Percentiles rank a stretch among this genome's conserved stretches.
phyloP scores from a whole-genome alignment of 2,329 filamentous ascomycete species.

The Incumbomyces delicatus region DNA sequence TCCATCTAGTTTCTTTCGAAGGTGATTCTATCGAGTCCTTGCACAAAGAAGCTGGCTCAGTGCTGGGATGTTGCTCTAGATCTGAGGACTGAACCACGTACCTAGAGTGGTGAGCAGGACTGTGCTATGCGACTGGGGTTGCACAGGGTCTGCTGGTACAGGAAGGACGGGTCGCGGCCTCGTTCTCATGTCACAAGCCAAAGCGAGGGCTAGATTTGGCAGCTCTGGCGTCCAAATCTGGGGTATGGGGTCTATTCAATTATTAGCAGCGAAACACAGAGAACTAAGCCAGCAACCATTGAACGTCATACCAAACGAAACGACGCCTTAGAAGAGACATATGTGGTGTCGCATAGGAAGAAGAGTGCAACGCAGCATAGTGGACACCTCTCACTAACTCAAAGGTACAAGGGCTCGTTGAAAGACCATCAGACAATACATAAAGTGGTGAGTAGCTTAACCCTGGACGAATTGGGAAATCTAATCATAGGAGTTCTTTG shows the following conservation, averaged over 20 bases:
- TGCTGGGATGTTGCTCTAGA: background rate
- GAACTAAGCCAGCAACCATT: background rate
- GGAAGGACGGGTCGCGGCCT: constrained; percentile 7
- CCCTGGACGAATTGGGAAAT: background rate
- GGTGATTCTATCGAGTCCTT: background rate
- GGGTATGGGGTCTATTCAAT: background rate
- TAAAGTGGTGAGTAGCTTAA: background rate
- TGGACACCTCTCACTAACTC: background rate
- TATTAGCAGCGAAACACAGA: constrained; percentile 1
- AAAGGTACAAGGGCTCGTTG: background rate
- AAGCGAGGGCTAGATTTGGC: background rate
- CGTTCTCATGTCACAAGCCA: constrained; percentile 9
- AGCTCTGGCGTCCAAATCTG: background rate
- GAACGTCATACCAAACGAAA: constrained; percentile 4
- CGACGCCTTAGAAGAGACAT: too few relatives aligned
- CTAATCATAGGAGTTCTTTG: background rate
- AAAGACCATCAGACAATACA: background rate
- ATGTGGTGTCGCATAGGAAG: background rate
- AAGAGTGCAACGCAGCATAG: background rate
- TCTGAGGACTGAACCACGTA: background rate
- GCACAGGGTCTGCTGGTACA: constrained; percentile 9
- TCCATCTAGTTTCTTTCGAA: background rate
- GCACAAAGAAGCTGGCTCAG: background rate
- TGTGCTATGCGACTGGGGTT: constrained; percentile 4
- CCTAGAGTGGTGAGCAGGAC: background rate